Conservation (phyloP, 805 yeast genomes). For the Kockiozyma suomiensis region DNA sequence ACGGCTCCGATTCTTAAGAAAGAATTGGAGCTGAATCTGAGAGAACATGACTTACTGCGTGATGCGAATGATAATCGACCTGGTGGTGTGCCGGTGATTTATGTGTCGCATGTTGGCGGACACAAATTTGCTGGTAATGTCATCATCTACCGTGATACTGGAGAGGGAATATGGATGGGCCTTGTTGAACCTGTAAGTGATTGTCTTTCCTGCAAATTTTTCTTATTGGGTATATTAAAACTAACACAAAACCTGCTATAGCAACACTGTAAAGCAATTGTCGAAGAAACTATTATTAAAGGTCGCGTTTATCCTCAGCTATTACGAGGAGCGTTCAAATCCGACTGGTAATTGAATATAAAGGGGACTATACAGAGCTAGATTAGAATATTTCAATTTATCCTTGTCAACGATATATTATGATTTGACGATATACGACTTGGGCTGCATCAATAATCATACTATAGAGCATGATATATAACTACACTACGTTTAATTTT, state of each 20-base stretch:
- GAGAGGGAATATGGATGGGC: constrained; percentile 87
- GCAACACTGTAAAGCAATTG: constrained; percentile 67
- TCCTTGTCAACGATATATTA: too few species aligned
- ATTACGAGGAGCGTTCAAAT: constrained; percentile 54
- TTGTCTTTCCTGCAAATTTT: background rate
- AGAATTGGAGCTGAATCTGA: constrained; percentile 70
- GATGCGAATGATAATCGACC: constrained; percentile 76
- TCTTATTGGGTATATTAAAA: background rate
- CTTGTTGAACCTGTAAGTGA: constrained; percentile 63
- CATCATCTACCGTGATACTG: constrained; percentile 68
- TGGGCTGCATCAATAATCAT: too few species aligned
- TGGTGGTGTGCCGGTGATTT: constrained; percentile 71
- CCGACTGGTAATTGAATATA: constrained; percentile 43
- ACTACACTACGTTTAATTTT: background rate
- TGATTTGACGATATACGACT: too few species aligned
- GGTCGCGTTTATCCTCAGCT: constrained; percentile 71
- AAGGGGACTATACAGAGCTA: too few species aligned
- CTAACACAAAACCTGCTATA: background rate
- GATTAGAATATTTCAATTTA: too few species aligned
- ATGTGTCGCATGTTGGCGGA: constrained; percentile 89
- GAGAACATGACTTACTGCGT: constrained; percentile 71
- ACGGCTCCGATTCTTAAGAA: constrained; percentile 89
- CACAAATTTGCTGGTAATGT: constrained; percentile 94
- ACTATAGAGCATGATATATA: too few species aligned
- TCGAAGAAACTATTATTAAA: constrained; percentile 71